Conservation (phyloP, 2,329 filamentous ascomycete genomes). For the Teratosphaeria pseudoeucalypti region DNA sequence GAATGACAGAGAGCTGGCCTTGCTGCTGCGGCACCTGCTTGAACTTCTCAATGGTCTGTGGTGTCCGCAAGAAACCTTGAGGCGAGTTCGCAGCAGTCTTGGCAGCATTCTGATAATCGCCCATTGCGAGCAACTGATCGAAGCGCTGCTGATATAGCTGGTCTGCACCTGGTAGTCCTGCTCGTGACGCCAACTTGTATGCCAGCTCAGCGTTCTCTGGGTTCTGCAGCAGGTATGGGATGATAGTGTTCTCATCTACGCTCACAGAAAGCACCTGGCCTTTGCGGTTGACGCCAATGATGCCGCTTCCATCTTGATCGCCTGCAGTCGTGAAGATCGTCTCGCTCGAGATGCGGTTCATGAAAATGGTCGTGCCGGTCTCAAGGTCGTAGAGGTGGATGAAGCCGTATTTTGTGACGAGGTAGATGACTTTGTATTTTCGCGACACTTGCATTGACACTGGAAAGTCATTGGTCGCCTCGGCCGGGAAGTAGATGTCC, state of each 20-base stretch:
- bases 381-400: constrained; percentile 98
- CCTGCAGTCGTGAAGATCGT: constrained; percentile 93
- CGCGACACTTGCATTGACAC: constrained; percentile 95
- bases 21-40: constrained; percentile 73
- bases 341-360: constrained; percentile 99
- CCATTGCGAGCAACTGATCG: constrained; percentile 69
- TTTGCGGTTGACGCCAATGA: constrained; percentile 93
- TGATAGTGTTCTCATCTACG: constrained; percentile 81
- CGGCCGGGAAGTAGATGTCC: constrained; percentile 93
- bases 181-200: constrained; percentile 90
- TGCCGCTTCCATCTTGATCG: constrained; percentile 74
- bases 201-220: constrained; percentile 88
- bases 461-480: constrained; percentile 94
- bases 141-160: constrained; percentile 89
- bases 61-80: constrained; percentile 84
- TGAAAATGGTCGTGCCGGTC: constrained; percentile 90
- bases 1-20: constrained; percentile 82
- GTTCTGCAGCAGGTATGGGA: constrained; percentile 92
- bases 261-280: constrained; percentile 92
- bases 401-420: constrained; percentile 98
- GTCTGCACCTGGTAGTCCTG: constrained; percentile 86
- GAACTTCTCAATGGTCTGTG: constrained; percentile 92
- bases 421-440: constrained; percentile 92
- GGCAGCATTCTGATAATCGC: constrained; percentile 77
- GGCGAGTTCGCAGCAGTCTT: constrained; percentile 96